These are phyloP conservation scores for Butyriboletus appendiculatus DNA, from an alignment of 1,284 basidiomycete genomes.

Conservation along the genomic window DNA sequence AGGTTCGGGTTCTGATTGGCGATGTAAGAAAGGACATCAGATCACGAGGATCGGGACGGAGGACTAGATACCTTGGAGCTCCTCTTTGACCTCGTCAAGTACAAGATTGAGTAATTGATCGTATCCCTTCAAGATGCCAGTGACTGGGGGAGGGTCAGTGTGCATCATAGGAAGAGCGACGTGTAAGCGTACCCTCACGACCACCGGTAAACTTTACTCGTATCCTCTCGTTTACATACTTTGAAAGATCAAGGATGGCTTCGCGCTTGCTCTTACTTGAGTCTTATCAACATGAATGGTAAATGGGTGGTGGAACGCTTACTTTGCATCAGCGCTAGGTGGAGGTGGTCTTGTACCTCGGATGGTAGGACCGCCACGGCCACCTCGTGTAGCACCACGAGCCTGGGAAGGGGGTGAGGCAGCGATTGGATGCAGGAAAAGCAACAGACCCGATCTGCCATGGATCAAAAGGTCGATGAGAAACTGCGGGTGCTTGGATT, in stretches of 20 bases:
- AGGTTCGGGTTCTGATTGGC: slow-evolving; percentile 57
- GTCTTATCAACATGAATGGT: slow-evolving; percentile 30
- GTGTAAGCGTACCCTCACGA: slow-evolving; percentile 72
- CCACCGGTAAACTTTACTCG: slow-evolving; percentile 97
- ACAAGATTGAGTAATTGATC: slow-evolving; percentile 98
- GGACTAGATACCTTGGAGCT: slow-evolving; percentile 57
- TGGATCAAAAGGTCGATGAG: slow-evolving; percentile 11
- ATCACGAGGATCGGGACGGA: slow-evolving; percentile 17
- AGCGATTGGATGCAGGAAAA: slow-evolving; percentile 10
- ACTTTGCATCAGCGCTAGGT: slow-evolving; percentile 27
- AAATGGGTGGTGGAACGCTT: slow-evolving; percentile 8
- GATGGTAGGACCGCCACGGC: slow-evolving; percentile 39
- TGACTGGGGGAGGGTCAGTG: slow-evolving; percentile 57
- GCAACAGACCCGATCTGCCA: slow-evolving; percentile 62
- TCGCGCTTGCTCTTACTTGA: slow-evolving; percentile 83
- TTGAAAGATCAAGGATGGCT: slow-evolving; percentile 93
- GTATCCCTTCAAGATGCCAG: slow-evolving; percentile 91
- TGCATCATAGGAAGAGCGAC: background rate
- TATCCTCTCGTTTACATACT: slow-evolving; percentile 91
- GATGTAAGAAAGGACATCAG: slow-evolving; percentile 8
- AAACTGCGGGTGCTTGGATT: slow-evolving; percentile 14
- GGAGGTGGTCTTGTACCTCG: slow-evolving; percentile 44
- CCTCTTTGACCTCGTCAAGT: slow-evolving; percentile 86
- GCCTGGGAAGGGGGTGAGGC: slow-evolving; percentile 43
- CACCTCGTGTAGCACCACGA: slow-evolving; percentile 51